Evolutionary conservation across 768 basidiomycete genomes (phyloP).

Genomic region (Tricholoma bakamatsutake): DNA sequence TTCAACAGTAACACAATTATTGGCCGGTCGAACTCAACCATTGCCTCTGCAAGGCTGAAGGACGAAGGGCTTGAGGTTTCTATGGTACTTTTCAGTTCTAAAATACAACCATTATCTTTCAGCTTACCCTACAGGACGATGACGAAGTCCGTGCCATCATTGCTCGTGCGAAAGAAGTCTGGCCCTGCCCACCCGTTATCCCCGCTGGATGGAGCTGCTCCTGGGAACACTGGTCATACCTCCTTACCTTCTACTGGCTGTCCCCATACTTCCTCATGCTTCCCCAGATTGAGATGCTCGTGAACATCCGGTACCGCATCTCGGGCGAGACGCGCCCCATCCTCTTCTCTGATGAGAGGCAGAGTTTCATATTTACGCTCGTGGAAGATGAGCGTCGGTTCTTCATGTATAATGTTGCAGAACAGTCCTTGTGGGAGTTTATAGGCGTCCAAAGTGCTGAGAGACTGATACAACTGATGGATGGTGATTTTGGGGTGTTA

Average conservation of each 20-base stretch:
- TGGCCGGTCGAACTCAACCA: background rate
- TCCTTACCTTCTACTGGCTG: slow-evolving; percentile 27
- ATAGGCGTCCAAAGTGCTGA: slow-evolving; percentile 10
- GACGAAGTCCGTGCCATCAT: slow-evolving; percentile 8
- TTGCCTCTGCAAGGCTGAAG: background rate
- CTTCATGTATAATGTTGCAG: slow-evolving; percentile 13
- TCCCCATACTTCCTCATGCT: slow-evolving; percentile 30
- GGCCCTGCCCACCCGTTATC: slow-evolving; percentile 19
- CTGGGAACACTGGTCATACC: slow-evolving; percentile 24
- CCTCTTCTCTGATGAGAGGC: slow-evolving; percentile 19
- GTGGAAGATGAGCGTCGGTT: slow-evolving; percentile 12
- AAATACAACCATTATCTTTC: background rate
- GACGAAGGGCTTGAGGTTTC: background rate
- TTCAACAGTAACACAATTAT: no score
- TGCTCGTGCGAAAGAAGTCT: slow-evolving; percentile 17
- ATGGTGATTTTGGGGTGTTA: slow-evolving; percentile 8
- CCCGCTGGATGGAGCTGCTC: slow-evolving; percentile 26
- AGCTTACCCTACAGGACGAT: background rate
- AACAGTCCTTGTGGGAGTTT: slow-evolving; percentile 9
- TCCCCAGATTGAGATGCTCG: slow-evolving; percentile 30
- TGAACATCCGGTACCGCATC: slow-evolving; percentile 25
- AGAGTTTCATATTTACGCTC: slow-evolving; percentile 19
- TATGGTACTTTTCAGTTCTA: background rate
- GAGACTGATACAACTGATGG: slow-evolving; percentile 12
- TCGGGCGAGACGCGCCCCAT: slow-evolving; percentile 27